Evolutionary conservation across 2,329 filamentous ascomycete species (phyloP), one percentile per base, ranked within the genome.

Genomic region (Fusarium humuli): DNA sequence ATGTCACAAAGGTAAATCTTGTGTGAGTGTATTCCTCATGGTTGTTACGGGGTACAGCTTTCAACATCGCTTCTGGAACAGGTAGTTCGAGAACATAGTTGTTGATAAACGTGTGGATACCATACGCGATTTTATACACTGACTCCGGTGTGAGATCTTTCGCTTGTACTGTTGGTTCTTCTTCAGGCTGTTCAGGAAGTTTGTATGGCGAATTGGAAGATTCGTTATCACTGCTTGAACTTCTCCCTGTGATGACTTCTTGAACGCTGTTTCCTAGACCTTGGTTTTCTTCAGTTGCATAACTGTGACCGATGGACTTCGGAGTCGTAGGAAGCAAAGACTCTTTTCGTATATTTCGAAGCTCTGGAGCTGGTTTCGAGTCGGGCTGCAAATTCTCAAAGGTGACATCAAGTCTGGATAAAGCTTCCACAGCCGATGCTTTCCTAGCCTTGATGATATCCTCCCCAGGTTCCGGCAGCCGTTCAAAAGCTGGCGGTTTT

Each of bases 1-100:
- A 58, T 7, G 58, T 66, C 8, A 66, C 25, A 14, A 52, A 49
- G 0, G 23, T 54, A 18, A 66, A 63, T 14, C 53, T 50, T 16
- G 47, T 20, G 5, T 62, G 42, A 3, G 58, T 58, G 11, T 54
- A 63, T 14, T 66, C 23, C 4, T 23, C 4, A 23, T 23, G 4
- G 27, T 16, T 3, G 6, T 1, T 29, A 11, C 45, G 40, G 5
- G 23, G 40, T 14, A 52, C 12, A 14, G 6, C 5, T 3, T 30
- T 50, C 4, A 56, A 11, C 7, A 61, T 37, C 1, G 12, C 7
- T 1, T 42, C n/a, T 4, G 10, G 2, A 1, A 44, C 49, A 10
- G 27, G 49, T 16, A 32, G 6, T 3, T 45, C 1, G 14, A 45
- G 8, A 20, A 54, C 40, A 10, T 14, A n/a, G 7, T 54, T 54